These are phyloP conservation scores for Kwoniella dendrophila DNA, from an alignment of 768 basidiomycete genomes.

Conservation along the genomic window DNA sequence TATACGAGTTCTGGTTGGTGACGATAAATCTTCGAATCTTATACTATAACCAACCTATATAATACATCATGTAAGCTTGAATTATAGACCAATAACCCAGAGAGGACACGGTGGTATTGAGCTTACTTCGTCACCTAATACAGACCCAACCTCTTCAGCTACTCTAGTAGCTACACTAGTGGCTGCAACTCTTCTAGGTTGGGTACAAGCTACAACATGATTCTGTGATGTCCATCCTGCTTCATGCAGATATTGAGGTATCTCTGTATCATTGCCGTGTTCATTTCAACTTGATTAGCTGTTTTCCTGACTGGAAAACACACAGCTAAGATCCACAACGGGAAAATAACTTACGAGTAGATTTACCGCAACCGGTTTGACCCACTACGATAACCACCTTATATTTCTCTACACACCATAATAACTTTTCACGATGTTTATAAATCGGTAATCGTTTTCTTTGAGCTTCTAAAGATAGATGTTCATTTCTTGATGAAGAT, in stretches of 20 bases:
- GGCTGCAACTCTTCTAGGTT: constrained; percentile 89
- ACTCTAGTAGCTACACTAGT: constrained; percentile 91
- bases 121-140: constrained; percentile 69
- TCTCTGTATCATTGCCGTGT: too few relatives aligned
- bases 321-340: not conserved
- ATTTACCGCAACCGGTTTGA: constrained; percentile 94
- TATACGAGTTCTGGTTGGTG: constrained; percentile 80
- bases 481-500: constrained; percentile 58
- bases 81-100: too few relatives aligned
- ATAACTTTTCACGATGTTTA: constrained; percentile 82
- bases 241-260: constrained; percentile 92
- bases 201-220: constrained; percentile 86
- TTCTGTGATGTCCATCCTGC: constrained; percentile 87
- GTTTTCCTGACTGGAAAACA: not conserved
- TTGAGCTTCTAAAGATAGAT: constrained; percentile 71
- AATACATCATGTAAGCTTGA: not conserved
- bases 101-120: not conserved
- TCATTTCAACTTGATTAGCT: not conserved
- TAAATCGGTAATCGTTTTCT: constrained; percentile 84
- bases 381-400: constrained; percentile 84
- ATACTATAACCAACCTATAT: constrained; percentile 93
- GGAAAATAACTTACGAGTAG: constrained; percentile 73
- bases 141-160: constrained; percentile 84
- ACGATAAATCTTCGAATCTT: constrained; percentile 90
- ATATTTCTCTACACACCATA: constrained; percentile 81